These are phyloP conservation scores for Boletus speciosus DNA, from an alignment of 768 basidiomycete species.

Conservation along the genomic window DNA sequence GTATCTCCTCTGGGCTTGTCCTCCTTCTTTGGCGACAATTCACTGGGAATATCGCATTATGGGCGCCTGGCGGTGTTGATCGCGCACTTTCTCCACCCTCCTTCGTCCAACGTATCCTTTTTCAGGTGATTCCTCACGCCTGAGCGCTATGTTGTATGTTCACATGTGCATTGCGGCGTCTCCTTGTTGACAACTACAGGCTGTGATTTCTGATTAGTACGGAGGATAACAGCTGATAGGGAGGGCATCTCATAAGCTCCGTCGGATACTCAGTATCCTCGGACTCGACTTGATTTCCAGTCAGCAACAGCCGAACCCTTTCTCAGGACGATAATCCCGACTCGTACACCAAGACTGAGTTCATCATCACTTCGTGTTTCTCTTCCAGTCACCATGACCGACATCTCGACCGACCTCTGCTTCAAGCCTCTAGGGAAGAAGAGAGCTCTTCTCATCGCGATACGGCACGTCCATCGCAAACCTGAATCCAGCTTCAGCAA, in stretches of 20 bases:
- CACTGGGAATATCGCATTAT: not conserved
- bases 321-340: not conserved
- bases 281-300: too few species aligned
- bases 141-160: not conserved
- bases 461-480: conserved; percentile 7
- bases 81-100: not conserved
- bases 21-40: not conserved
- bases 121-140: not conserved
- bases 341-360: not conserved
- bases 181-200: too few species aligned
- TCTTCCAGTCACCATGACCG: not conserved
- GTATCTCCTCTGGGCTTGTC: too few species aligned
- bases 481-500: not conserved
- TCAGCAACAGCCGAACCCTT: too few species aligned
- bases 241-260: not conserved
- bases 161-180: not conserved
- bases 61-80: not conserved
- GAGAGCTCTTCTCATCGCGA: conserved; percentile 21
- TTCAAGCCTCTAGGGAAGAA: conserved; percentile 2
- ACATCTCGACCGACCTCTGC: not conserved
- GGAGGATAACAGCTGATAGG: not conserved
- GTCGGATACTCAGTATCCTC: not conserved
- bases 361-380: too few species aligned
- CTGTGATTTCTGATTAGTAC: not conserved
- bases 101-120: not conserved